Conservation (phyloP, 768 basidiomycete species). For the Butyriboletus loyo region DNA sequence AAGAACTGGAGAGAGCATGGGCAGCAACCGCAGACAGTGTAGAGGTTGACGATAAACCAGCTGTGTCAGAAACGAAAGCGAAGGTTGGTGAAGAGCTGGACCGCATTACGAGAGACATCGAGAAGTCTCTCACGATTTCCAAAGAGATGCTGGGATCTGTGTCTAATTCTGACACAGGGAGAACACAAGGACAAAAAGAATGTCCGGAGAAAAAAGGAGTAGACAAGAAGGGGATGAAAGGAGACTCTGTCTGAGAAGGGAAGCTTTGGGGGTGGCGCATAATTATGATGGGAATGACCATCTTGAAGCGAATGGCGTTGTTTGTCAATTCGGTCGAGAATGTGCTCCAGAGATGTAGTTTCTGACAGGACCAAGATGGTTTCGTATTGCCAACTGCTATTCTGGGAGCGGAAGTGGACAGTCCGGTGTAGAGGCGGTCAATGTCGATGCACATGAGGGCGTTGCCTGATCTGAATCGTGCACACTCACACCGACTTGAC, state of each 20-base stretch:
- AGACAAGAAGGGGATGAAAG: not conserved
- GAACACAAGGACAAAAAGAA: not conserved
- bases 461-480: not conserved
- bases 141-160: not conserved
- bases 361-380: not conserved
- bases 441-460: not conserved
- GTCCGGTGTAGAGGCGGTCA: not conserved
- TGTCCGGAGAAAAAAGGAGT: not conserved
- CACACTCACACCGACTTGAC: not conserved
- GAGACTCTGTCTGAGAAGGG: constrained; percentile 3
- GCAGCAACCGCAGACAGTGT: constrained; percentile 41
- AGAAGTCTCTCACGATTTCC: constrained; percentile 19
- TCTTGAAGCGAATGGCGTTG: not conserved
- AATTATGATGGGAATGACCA: not conserved
- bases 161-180: not conserved
- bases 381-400: not conserved
- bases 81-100: constrained; percentile 25
- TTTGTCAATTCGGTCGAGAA: not conserved
- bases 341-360: too few species aligned
- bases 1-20: constrained; percentile 58
- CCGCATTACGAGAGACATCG: constrained; percentile 22
- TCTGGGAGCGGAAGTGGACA: not conserved
- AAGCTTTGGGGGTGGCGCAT: constrained; percentile 1
- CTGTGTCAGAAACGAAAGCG: constrained; percentile 2
- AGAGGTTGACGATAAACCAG: constrained; percentile 12